These are phyloP conservation scores for Solanum paucissectum DNA, from an alignment of 257 asterid species.

Conservation along the genomic window DNA sequence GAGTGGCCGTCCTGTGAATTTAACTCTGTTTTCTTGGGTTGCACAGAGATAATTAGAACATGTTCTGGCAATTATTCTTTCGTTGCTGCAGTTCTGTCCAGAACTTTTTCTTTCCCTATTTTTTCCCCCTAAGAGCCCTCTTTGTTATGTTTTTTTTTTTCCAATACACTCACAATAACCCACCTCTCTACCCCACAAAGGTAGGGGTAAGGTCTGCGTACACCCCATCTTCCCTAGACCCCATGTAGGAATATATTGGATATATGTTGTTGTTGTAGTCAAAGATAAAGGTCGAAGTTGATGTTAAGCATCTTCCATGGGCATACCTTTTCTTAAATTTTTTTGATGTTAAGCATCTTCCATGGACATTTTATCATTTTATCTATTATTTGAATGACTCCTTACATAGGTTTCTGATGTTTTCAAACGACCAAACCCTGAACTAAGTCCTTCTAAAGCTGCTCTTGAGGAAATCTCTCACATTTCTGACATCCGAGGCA, in stretches of 20 bases:
- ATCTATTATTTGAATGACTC: constrained; percentile 7
- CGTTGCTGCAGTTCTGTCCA: background rate
- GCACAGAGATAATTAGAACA: background rate
- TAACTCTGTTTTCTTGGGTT: background rate
- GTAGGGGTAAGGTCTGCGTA: background rate
- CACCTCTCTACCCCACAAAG: background rate
- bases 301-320: background rate
- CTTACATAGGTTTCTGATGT: constrained; percentile 73
- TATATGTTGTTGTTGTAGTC: background rate
- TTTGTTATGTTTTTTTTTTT: background rate
- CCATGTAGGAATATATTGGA: background rate
- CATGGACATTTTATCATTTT: background rate
- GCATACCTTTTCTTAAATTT: background rate
- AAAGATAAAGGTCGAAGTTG: background rate
- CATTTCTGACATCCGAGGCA: constrained; percentile 47
- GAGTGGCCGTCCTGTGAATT: background rate
- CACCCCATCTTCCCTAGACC: background rate
- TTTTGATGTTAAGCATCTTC: background rate
- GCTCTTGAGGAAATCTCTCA: constrained; percentile 54
- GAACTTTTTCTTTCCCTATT: background rate
- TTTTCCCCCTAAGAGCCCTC: background rate
- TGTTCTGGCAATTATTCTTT: background rate
- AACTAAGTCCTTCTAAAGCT: constrained; percentile 65
- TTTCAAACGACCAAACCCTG: constrained; percentile 69
- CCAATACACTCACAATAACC: background rate